phyloP scores from a whole-genome alignment of 352 stramenopile species.

The Phytopythium aichiense region DNA sequence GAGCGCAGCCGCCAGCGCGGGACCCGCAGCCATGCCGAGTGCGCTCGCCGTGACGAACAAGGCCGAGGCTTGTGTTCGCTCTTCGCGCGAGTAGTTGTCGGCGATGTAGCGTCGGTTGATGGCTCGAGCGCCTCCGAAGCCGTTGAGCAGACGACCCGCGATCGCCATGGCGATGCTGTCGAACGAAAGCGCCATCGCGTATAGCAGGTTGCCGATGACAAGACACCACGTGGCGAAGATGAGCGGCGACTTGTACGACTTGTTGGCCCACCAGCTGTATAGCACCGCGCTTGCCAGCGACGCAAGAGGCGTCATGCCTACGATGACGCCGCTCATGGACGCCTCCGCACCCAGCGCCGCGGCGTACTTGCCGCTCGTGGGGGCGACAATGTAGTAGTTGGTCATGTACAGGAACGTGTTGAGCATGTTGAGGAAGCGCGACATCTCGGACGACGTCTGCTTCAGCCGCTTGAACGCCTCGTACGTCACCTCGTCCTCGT shows the following conservation, averaged over 20 bases:
- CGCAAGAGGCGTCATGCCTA: slow-evolving; percentile 96
- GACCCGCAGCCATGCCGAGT: slow-evolving; percentile 90
- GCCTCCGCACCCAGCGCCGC: slow-evolving; percentile 84
- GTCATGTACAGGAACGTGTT: slow-evolving; percentile 97
- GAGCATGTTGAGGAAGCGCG: slow-evolving; percentile 91
- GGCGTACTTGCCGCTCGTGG: slow-evolving; percentile 92
- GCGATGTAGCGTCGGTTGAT: slow-evolving; percentile 92
- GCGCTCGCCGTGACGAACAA: slow-evolving; percentile 92
- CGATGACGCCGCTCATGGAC: slow-evolving; percentile 91
- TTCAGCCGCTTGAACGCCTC: slow-evolving; percentile 47
- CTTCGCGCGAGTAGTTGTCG: slow-evolving; percentile 84
- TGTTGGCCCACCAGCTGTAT: slow-evolving; percentile 94
- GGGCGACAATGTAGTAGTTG: slow-evolving; percentile 98
- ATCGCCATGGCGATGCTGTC: slow-evolving; percentile 88
- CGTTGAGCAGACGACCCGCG: slow-evolving; percentile 88
- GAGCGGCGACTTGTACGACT: slow-evolving; percentile 84
- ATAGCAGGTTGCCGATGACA: slow-evolving; percentile 86
- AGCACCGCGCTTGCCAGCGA: slow-evolving; percentile 91
- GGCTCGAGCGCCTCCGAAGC: slow-evolving; percentile 88
- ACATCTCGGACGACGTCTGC: slow-evolving; percentile 46
- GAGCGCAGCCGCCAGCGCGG: slow-evolving; percentile 60
- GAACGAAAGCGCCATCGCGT: slow-evolving; percentile 75
- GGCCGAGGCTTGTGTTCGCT: slow-evolving; percentile 90
- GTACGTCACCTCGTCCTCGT: slow-evolving; percentile 73
- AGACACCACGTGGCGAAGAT: slow-evolving; percentile 80